phyloP scores from a whole-genome alignment of 2,329 filamentous ascomycete genomes.

The Calonectria montana region DNA sequence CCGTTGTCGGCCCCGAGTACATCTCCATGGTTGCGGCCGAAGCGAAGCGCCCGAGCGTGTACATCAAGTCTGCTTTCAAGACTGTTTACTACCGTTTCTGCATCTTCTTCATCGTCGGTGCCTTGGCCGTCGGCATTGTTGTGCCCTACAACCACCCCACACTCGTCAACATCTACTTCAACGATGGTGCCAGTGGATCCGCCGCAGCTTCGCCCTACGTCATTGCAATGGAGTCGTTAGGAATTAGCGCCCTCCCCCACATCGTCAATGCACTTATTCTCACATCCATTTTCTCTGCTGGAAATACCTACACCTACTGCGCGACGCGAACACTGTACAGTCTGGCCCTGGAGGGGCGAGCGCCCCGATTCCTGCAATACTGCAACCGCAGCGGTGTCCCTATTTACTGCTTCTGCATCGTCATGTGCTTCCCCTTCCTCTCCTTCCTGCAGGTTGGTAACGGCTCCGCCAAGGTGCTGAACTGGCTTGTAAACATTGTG shows the following conservation, averaged over 20 bases:
- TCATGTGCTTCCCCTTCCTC: conserved; percentile 64
- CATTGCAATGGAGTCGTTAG: conserved; percentile 69
- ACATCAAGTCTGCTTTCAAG: conserved; percentile 77
- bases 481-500: conserved; percentile 66
- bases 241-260: conserved; percentile 64
- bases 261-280: conserved; percentile 66
- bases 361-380: conserved; percentile 64
- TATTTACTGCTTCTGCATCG: conserved; percentile 66
- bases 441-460: conserved; percentile 64
- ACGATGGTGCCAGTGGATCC: conserved; percentile 51
- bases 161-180: conserved; percentile 62
- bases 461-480: conserved; percentile 61
- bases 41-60: conserved; percentile 70
- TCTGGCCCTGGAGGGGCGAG: conserved; percentile 63
- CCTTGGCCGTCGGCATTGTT: conserved; percentile 74
- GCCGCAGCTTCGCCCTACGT: conserved; percentile 72
- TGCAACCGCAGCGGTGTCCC: conserved; percentile 71
- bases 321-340: conserved; percentile 62
- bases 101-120: conserved; percentile 77
- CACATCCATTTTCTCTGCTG: conserved; percentile 58
- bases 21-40: conserved; percentile 77
- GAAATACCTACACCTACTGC: conserved; percentile 65
- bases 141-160: conserved; percentile 72
- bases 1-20: conserved; percentile 75
- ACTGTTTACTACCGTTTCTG: conserved; percentile 79